Base-by-base conservation (phyloP, 306 rosid genomes). In the Pueraria montana region DNA sequence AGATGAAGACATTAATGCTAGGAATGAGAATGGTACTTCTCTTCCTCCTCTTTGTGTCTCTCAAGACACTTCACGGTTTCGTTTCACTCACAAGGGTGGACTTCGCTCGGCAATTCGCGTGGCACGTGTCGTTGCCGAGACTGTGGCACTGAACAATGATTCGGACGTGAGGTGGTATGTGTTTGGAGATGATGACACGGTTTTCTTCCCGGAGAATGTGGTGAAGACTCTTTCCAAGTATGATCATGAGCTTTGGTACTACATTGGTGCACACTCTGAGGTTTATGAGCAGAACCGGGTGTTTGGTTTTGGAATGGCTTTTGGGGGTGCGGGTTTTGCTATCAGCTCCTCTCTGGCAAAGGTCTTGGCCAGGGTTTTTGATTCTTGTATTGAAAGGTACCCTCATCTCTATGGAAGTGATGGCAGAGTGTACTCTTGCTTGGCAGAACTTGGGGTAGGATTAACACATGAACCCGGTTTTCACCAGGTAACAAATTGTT, bases 341-440 rank as follows among this genome's bases (percentile, higher is more conserved):
- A 84, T 96, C 63, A 93, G 98, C 61, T 84, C 86, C 42, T 87
- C 99, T 55, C 72, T 93, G 1, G 98, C 96, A 0, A 80, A 77
- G 62, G 89, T 83, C 11, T 69, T 95, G 68, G 94, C 89, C 4
- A 93, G 88, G 75, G 89, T 91, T 48, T 92, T 95, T 32, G 99
- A 93, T 86, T 89, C 97, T 0, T 95, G 99, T 27, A 71, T 95
- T 0, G 89, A 89, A 86, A 81, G 99, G 75, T 95, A 95, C 23
- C 92, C 96, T 1, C 98, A 93, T 89, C 90, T 95, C 17, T 95
- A 93, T 79, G 99, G 99, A 68, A 92, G 98, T 80, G 99, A 93
- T 84, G 85, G 94, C 0, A 89, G 99, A 80, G 82, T 95, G 26
- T 87, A 78, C 32, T 89, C 91, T 83, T 95, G 99, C 78, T 78